These are phyloP conservation scores for Haematococcus lacustris DNA, from an alignment of 139 green algal genomes.

Conservation along the genomic window DNA sequence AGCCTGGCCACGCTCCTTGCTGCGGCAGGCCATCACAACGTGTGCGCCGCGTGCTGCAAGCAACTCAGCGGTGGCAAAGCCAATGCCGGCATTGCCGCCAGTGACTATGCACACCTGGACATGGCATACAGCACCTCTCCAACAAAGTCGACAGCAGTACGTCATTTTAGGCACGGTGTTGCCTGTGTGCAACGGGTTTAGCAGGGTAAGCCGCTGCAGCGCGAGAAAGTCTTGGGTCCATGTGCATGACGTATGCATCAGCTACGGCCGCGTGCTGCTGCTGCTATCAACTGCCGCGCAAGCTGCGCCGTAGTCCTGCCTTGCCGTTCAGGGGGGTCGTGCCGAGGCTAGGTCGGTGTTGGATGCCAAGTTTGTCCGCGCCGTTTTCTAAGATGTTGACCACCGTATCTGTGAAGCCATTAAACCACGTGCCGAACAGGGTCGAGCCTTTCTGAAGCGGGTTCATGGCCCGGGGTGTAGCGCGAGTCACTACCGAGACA, in stretches of 20 bases:
- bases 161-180: too few relatives aligned
- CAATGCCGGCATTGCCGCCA: slow-evolving; percentile 49
- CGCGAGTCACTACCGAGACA: too few relatives aligned
- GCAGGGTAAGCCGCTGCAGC: not conserved
- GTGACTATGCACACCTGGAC: slow-evolving; percentile 46
- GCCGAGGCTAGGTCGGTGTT: not conserved
- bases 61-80: slow-evolving; percentile 32
- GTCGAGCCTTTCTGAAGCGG: too few relatives aligned
- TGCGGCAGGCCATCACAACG: slow-evolving; percentile 21
- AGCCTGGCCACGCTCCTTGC: slow-evolving; percentile 5
- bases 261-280: not conserved
- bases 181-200: not conserved
- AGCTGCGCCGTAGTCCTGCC: not conserved
- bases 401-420: too few relatives aligned
- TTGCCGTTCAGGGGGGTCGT: not conserved
- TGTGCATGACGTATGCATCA: not conserved
- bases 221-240: not conserved
- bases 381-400: not conserved
- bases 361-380: not conserved
- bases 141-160: too few relatives aligned
- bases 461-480: too few relatives aligned
- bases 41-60: slow-evolving; percentile 33
- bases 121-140: not conserved
- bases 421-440: too few relatives aligned
- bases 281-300: not conserved